phyloP scores from a whole-genome alignment of 129 eudicot genomes.

The Heracleum sosnowskyi region DNA sequence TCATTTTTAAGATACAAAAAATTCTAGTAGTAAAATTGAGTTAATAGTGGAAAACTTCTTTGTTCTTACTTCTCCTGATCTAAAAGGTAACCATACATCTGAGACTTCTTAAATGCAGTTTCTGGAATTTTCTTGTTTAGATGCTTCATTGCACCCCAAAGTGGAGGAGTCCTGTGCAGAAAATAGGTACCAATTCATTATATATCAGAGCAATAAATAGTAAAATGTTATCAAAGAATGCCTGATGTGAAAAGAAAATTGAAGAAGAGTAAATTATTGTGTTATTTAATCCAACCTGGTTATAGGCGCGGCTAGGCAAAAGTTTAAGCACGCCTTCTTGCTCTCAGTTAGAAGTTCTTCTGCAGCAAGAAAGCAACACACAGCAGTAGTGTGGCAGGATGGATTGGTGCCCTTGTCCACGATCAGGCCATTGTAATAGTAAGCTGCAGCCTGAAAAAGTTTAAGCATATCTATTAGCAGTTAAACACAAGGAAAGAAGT shows the following conservation, averaged over 20 bases:
- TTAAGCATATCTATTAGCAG: slow-evolving; percentile 5
- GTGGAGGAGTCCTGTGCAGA: slow-evolving; percentile 55
- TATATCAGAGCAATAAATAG: not conserved
- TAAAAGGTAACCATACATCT: slow-evolving; percentile 64
- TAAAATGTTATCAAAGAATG: not conserved
- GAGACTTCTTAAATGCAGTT: slow-evolving; percentile 69
- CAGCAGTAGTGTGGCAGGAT: slow-evolving; percentile 57
- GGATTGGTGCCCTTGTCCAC: slow-evolving; percentile 76
- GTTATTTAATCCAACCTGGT: slow-evolving; percentile 49
- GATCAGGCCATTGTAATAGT: slow-evolving; percentile 79
- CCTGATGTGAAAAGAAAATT: not conserved
- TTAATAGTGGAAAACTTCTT: not conserved
- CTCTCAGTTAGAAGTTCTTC: slow-evolving; percentile 75
- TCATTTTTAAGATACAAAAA: too few relatives aligned
- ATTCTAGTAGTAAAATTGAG: not conserved
- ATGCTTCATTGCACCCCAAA: slow-evolving; percentile 92
- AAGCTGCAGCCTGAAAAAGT: slow-evolving; percentile 71
- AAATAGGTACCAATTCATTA: not conserved
- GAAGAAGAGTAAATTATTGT: not conserved
- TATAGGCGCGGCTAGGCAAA: slow-evolving; percentile 70
- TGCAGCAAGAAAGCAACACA: slow-evolving; percentile 78
- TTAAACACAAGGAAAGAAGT: not conserved
- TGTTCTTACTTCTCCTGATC: slow-evolving; percentile 70
- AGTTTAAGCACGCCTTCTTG: slow-evolving; percentile 78
- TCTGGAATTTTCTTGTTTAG: slow-evolving; percentile 82